Percentiles rank a stretch among this genome's conserved stretches.
Conservation (phyloP, 805 yeast species). For the Hanseniaspora mollemarum region DNA sequence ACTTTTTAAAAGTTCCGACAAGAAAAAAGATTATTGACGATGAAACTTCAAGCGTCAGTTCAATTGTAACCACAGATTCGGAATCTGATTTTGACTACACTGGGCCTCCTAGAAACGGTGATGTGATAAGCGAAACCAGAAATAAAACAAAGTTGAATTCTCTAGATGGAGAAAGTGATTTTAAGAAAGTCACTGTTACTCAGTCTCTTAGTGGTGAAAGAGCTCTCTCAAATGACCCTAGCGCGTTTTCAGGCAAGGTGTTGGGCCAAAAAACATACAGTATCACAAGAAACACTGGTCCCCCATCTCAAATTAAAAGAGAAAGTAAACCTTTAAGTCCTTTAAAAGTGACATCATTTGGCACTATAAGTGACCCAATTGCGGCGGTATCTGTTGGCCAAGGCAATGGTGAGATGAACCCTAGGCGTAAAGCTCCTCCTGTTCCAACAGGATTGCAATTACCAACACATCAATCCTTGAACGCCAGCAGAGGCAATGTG, state of each 20-base stretch:
- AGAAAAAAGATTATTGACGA: constrained; percentile 6
- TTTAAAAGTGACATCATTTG: constrained; percentile 3
- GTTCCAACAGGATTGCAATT: constrained; percentile 20
- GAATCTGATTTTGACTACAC: constrained; percentile 7
- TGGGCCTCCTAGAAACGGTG: neutral
- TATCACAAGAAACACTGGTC: neutral
- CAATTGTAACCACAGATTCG: constrained; percentile 9
- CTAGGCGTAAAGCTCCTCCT: constrained; percentile 28
- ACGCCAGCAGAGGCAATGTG: constrained; percentile 38
- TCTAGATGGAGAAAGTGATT: neutral
- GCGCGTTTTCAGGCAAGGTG: neutral
- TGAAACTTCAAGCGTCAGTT: constrained; percentile 8
- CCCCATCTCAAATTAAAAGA: neutral
- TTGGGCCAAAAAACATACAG: neutral
- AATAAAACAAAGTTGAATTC: too few species aligned
- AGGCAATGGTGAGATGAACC: constrained; percentile 15
- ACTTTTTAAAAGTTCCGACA: neutral
- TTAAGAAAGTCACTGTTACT: neutral
- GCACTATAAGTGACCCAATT: neutral
- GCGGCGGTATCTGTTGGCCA: neutral
- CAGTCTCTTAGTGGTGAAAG: neutral
- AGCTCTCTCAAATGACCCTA: neutral
- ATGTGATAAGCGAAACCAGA: neutral
- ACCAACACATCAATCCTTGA: constrained; percentile 16
- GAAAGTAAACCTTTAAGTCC: constrained; percentile 11